phyloP scores from a whole-genome alignment of 2,329 filamentous ascomycete species.

The Waltergamsia citrina region DNA sequence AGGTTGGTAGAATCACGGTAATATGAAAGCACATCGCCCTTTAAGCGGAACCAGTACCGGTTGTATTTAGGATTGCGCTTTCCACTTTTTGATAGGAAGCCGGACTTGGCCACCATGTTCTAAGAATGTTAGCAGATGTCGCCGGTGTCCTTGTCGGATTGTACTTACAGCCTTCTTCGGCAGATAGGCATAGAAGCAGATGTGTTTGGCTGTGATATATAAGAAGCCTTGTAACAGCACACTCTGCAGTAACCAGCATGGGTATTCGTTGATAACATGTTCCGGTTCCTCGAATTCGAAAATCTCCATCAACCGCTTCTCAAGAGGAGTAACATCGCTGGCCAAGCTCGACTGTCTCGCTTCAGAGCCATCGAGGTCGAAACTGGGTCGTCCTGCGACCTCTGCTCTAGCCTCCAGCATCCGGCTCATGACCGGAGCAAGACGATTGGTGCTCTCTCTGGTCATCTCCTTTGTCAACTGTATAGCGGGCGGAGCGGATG shows the following conservation, averaged over 20 bases:
- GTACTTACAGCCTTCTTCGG: constrained; percentile 72
- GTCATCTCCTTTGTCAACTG: constrained; percentile 17
- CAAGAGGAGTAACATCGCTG: constrained; percentile 48
- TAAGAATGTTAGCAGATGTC: constrained; percentile 19
- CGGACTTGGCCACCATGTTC: constrained; percentile 72
- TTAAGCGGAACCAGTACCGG: constrained; percentile 87
- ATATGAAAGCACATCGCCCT: constrained; percentile 86
- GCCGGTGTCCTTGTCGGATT: too few relatives aligned
- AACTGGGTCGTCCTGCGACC: constrained; percentile 48
- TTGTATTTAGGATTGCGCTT: constrained; percentile 80
- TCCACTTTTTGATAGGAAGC: constrained; percentile 80
- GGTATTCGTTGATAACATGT: constrained; percentile 83
- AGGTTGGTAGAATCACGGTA: constrained; percentile 74
- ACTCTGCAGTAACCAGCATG: constrained; percentile 87
- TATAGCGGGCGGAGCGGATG: constrained; percentile 9
- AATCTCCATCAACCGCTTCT: constrained; percentile 68
- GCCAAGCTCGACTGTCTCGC: constrained; percentile 23
- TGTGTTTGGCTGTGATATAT: constrained; percentile 87
- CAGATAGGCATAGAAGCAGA: constrained; percentile 97
- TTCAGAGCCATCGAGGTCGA: constrained; percentile 39
- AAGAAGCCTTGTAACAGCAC: constrained; percentile 89
- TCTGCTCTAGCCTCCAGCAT: constrained; percentile 66
- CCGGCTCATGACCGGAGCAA: constrained; percentile 65
- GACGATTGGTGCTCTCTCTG: constrained; percentile 28
- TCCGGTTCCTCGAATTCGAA: constrained; percentile 77